phyloP scores from a whole-genome alignment of 305 asterid species.

The Solanum hybrid region DNA sequence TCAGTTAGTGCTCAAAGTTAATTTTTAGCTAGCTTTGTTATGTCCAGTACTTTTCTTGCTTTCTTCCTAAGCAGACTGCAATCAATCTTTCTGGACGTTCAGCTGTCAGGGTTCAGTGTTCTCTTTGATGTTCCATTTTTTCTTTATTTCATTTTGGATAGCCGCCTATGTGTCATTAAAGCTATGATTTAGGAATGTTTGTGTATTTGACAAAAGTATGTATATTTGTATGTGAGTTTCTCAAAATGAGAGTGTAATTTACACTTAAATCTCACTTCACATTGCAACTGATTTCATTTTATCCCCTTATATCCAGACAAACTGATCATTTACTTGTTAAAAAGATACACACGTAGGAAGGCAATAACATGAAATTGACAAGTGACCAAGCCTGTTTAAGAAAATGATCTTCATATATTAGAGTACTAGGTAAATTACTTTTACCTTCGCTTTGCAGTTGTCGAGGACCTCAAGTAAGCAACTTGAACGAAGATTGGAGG shows the following conservation, averaged over 20 bases:
- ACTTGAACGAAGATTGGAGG: background rate
- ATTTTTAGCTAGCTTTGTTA: background rate
- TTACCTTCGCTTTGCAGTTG: background rate
- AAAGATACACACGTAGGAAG: background rate
- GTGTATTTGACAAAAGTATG: background rate
- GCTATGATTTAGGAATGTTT: background rate
- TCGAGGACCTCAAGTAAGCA: background rate
- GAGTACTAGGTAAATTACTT: background rate
- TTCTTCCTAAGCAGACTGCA: background rate
- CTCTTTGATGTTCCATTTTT: background rate
- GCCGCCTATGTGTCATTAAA: background rate
- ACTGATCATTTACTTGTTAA: background rate
- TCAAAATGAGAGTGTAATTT: background rate
- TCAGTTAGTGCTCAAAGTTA: background rate
- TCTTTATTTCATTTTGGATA: background rate
- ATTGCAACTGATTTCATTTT: background rate
- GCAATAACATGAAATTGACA: background rate
- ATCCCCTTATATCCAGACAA: background rate
- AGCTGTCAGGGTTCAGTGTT: background rate
- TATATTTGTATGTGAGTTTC: background rate
- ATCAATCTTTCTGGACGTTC: background rate
- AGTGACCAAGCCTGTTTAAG: background rate
- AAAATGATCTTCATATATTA: background rate
- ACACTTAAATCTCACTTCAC: background rate
- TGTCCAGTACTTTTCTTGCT: background rate